Conservation (phyloP, 2,329 filamentous ascomycete species). For the Claviceps sorghi region DNA sequence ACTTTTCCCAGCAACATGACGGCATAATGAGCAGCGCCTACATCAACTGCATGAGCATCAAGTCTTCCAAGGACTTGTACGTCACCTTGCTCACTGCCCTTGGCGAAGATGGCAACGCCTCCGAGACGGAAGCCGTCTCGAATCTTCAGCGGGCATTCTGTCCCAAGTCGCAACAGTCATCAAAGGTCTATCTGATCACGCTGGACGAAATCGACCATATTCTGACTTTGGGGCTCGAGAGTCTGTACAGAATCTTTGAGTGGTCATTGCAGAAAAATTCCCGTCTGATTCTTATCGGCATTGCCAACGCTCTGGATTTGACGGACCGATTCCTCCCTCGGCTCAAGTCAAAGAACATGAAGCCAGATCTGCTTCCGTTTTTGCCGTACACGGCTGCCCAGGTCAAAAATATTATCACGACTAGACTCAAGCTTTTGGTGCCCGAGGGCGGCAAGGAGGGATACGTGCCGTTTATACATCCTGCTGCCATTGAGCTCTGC, state of each 20-base stretch:
- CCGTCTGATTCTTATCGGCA: slow-evolving; percentile 70
- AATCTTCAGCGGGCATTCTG: slow-evolving; percentile 59
- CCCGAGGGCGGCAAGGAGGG: slow-evolving; percentile 37
- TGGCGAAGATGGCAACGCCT: slow-evolving; percentile 40
- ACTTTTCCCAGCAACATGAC: slow-evolving; percentile 28
- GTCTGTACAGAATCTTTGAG: slow-evolving; percentile 88
- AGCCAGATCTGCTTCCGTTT: slow-evolving; percentile 79
- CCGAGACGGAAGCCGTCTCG: slow-evolving; percentile 52
- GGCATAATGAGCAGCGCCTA: slow-evolving; percentile 54
- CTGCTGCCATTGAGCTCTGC: slow-evolving; percentile 83
- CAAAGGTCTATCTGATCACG: slow-evolving; percentile 61
- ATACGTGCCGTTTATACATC: slow-evolving; percentile 79
- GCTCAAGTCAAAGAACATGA: slow-evolving; percentile 82
- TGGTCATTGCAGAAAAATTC: slow-evolving; percentile 81
- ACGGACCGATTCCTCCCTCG: slow-evolving; percentile 91
- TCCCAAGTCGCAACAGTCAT: slow-evolving; percentile 39
- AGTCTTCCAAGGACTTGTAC: slow-evolving; percentile 75
- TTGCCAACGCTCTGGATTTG: slow-evolving; percentile 89
- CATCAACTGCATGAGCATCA: slow-evolving; percentile 96
- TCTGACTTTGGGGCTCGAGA: slow-evolving; percentile 72
- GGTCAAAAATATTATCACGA: slow-evolving; percentile 74
- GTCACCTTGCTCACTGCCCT: slow-evolving; percentile 60
- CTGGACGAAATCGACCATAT: slow-evolving; percentile 94
- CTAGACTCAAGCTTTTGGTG: slow-evolving; percentile 63
- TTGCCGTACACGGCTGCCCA: slow-evolving; percentile 81